Conservation (phyloP, 2,329 filamentous ascomycete species). For the Berkeleyomyces basicola region DNA sequence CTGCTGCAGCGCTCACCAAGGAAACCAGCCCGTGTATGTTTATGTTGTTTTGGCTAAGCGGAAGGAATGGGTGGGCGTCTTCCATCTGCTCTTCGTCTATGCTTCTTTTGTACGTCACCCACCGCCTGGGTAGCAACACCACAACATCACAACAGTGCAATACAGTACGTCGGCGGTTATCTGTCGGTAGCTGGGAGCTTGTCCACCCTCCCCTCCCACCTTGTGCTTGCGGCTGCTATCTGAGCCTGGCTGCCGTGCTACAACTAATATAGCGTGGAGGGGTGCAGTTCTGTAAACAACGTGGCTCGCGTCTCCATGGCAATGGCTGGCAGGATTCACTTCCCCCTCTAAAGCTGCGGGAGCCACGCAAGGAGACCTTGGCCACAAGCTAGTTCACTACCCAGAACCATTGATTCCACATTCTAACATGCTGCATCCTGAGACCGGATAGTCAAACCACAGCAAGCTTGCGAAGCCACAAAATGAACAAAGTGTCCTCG, state of each 20-base stretch:
- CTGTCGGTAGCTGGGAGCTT: no score
- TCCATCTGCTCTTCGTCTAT: background rate
- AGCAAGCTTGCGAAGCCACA: background rate
- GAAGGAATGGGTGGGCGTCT: background rate
- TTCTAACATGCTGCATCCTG: background rate
- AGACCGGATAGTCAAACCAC: background rate
- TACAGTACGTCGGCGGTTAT: background rate
- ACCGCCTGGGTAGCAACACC: background rate
- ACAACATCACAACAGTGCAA: background rate
- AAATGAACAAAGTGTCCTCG: background rate
- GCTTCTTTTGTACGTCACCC: background rate
- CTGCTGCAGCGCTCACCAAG: background rate
- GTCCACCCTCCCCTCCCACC: no score
- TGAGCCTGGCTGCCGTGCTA: background rate
- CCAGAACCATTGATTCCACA: background rate
- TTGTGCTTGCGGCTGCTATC: background rate
- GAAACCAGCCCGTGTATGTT: background rate
- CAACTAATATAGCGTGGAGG: background rate
- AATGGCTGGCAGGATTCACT: background rate
- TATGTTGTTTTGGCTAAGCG: background rate
- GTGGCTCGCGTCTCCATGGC: constrained; percentile 4
- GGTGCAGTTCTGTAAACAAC: constrained; percentile 5
- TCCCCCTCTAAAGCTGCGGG: background rate
- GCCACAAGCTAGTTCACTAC: background rate
- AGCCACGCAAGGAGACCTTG: background rate